These are phyloP conservation scores for Bjerkandera adusta DNA, from an alignment of 1,284 basidiomycete species.

Conservation along the genomic window DNA sequence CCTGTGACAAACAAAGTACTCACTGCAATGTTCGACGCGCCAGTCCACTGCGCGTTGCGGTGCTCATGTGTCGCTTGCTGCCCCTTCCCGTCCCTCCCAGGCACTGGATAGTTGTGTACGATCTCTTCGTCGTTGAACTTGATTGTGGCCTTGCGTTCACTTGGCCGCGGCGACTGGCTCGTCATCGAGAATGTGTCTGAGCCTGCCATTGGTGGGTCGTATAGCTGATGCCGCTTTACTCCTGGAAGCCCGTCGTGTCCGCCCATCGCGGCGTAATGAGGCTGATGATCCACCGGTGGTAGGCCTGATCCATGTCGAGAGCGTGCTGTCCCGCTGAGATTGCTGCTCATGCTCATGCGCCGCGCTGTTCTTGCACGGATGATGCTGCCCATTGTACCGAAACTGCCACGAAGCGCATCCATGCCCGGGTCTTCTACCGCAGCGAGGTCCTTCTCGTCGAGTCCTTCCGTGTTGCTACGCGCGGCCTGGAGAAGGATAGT, in stretches of 20 bases:
- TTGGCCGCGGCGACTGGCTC: conserved; percentile 31
- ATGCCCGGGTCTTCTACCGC: conserved; percentile 80
- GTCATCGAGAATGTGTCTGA: conserved; percentile 30
- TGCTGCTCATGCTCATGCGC: conserved; percentile 59
- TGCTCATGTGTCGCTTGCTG: conserved; percentile 51
- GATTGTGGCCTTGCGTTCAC: conserved; percentile 53
- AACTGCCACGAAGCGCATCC: conserved; percentile 85
- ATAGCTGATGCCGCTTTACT: conserved; percentile 75
- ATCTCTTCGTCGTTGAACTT: conserved; percentile 73
- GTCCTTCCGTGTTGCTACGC: conserved; percentile 56
- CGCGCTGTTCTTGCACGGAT: conserved; percentile 77
- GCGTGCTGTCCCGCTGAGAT: conserved; percentile 21
- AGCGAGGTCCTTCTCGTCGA: conserved; percentile 56
- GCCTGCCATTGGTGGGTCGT: conserved; percentile 65
- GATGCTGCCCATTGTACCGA: conserved; percentile 86
- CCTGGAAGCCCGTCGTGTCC: conserved; percentile 34
- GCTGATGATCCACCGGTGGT: conserved; percentile 17
- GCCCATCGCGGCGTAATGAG: conserved; percentile 14
- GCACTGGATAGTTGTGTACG: conserved; percentile 66
- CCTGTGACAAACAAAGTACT: background rate
- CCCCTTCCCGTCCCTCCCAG: conserved; percentile 37
- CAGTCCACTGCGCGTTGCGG: conserved; percentile 27
- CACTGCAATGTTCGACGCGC: conserved; percentile 14
- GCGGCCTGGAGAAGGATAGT: conserved; percentile 85
- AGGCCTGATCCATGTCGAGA: conserved; percentile 17